Evolutionary conservation across 805 yeast species (phyloP).

Genomic region (Wickerhamiella parazyma): DNA sequence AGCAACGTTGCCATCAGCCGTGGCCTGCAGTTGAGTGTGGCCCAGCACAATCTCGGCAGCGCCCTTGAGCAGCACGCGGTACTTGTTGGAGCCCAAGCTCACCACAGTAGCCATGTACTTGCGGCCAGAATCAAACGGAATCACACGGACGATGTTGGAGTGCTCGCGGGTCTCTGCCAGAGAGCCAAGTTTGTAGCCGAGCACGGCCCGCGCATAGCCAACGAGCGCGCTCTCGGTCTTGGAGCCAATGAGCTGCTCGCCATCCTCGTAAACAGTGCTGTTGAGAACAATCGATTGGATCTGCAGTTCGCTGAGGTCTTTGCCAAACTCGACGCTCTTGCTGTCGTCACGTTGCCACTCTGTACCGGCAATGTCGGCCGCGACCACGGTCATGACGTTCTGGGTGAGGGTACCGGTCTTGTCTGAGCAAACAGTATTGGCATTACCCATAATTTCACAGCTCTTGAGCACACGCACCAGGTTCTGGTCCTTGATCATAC

Average conservation of each 20-base stretch:
- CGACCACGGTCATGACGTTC: slow-evolving; percentile 81
- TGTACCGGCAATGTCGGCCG: slow-evolving; percentile 47
- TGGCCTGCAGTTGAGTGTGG: background rate
- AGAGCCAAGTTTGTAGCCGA: slow-evolving; percentile 30
- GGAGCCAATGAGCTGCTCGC: slow-evolving; percentile 70
- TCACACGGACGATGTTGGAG: slow-evolving; percentile 44
- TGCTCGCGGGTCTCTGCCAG: slow-evolving; percentile 37
- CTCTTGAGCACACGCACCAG: slow-evolving; percentile 85
- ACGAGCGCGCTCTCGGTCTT: slow-evolving; percentile 89
- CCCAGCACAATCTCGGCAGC: slow-evolving; percentile 81
- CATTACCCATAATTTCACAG: slow-evolving; percentile 99
- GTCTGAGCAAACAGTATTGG: slow-evolving; percentile 93
- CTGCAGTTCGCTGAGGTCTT: slow-evolving; percentile 19
- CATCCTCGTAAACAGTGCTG: slow-evolving; percentile 74
- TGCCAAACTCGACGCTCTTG: slow-evolving; percentile 9
- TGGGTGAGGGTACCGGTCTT: slow-evolving; percentile 96
- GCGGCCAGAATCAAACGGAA: slow-evolving; percentile 85
- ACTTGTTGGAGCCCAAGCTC: slow-evolving; percentile 29
- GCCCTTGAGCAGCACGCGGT: slow-evolving; percentile 68
- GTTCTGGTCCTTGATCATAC: slow-evolving; percentile 95
- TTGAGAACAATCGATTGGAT: slow-evolving; percentile 56
- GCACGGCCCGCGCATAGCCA: slow-evolving; percentile 44
- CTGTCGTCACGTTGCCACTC: slow-evolving; percentile 20
- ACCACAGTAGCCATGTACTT: slow-evolving; percentile 85
- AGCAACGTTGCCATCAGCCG: slow-evolving; percentile 4